phyloP scores from a whole-genome alignment of 192 early-diverging fungal species.

The Coemansia sp. region DNA sequence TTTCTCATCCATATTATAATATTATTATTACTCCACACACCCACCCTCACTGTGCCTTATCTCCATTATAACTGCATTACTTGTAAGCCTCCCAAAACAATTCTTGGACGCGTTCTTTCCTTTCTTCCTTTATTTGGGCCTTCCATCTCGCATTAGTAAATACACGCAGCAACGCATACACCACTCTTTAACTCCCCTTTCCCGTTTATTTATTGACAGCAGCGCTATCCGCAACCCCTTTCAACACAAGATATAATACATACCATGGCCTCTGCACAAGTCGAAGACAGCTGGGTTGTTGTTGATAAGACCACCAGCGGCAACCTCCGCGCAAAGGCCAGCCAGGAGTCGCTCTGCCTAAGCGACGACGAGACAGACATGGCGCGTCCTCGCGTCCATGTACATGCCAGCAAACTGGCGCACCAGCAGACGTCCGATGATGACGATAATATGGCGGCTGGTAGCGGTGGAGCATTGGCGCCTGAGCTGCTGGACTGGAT shows the following conservation, averaged over 20 bases:
- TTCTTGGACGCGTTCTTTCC: no score
- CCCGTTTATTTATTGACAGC: neutral
- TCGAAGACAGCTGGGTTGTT: slow-evolving; percentile 56
- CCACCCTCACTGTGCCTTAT: neutral
- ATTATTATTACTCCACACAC: neutral
- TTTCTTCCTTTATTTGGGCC: neutral
- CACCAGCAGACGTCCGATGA: neutral
- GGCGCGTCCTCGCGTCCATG: slow-evolving; percentile 39
- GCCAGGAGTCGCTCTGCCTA: slow-evolving; percentile 48
- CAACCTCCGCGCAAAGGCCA: slow-evolving; percentile 46
- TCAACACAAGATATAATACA: neutral
- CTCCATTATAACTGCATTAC: neutral
- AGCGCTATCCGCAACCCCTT: neutral
- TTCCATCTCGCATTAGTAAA: neutral
- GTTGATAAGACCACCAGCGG: slow-evolving; percentile 51
- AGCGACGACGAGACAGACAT: slow-evolving; percentile 22
- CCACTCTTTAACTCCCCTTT: no score
- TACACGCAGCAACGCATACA: slow-evolving; percentile 2
- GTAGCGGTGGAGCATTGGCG: slow-evolving; percentile 15
- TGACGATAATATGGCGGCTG: neutral
- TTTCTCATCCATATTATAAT: neutral
- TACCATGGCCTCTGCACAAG: slow-evolving; percentile 12
- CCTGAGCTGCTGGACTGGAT: slow-evolving; percentile 54
- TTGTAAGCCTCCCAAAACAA: no score
- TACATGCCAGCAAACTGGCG: slow-evolving; percentile 14